phyloP scores from a whole-genome alignment of 352 stramenopile species.

The Pythium myriotylum region DNA sequence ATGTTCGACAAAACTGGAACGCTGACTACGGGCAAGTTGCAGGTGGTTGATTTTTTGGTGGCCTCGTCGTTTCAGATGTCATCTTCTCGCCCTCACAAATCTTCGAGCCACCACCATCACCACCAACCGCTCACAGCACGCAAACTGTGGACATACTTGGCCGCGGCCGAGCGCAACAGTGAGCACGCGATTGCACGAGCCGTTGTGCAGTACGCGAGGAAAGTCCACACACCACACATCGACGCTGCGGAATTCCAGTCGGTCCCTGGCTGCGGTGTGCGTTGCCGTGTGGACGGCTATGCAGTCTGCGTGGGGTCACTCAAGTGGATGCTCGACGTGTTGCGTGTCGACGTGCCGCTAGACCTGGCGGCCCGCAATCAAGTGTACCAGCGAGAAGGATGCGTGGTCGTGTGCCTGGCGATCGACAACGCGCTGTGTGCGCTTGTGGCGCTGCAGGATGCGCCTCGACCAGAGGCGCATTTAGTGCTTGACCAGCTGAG shows the following conservation, averaged over 20 bases:
- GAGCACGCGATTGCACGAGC: conserved; percentile 71
- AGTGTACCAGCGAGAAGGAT: conserved; percentile 49
- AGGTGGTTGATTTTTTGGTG: conserved; percentile 43
- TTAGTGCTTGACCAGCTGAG: conserved; percentile 59
- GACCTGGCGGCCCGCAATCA: conserved; percentile 52
- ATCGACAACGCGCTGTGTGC: conserved; percentile 53
- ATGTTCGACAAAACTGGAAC: conserved; percentile 87
- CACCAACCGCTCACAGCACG: too few relatives aligned
- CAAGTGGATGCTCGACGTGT: conserved; percentile 65
- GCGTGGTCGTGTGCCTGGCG: conserved; percentile 60
- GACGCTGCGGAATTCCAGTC: conserved; percentile 43
- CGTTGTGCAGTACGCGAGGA: conserved; percentile 46
- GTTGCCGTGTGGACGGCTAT: conserved; percentile 34
- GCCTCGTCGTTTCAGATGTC: too few relatives aligned
- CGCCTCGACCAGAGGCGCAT: conserved; percentile 49
- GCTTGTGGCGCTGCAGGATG: conserved; percentile 58
- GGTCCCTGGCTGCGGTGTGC: conserved; percentile 65
- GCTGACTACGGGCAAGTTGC: conserved; percentile 61
- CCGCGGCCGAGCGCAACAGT: conserved; percentile 55
- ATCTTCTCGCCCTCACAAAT: too few relatives aligned
- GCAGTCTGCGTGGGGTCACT: conserved; percentile 55
- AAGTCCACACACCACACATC: conserved; percentile 28
- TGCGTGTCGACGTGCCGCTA: conserved; percentile 44
- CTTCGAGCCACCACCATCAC: too few relatives aligned
- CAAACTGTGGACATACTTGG: too few relatives aligned